Evolutionary conservation across 2,329 filamentous ascomycete genomes (phyloP), one percentile per base, ranked within the genome.

Genomic region (Penicillium sp.): DNA sequence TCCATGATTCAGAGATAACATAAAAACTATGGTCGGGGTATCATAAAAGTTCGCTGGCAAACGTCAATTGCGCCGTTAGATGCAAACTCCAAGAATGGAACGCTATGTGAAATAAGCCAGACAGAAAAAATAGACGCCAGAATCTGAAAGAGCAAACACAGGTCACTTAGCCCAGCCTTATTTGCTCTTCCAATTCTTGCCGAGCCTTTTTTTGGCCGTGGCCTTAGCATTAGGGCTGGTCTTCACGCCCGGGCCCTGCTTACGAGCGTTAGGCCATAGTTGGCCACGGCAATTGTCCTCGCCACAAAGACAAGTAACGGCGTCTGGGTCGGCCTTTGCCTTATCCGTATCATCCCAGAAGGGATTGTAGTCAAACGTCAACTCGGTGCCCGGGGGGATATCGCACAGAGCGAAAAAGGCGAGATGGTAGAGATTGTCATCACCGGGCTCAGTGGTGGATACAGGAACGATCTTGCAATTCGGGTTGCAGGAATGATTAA

Each of bases 311-410:
- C 78, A 80, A 37, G 66, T 69, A 8, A 76, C 70, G 0, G 75
- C 71, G 22, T 67, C 68, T 0, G 77, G 72, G 7, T 77, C 74
- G 6, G 68, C 49, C 3, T 64, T 66, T 37, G 53, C 62, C 1
- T 51, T 58, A 8, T 50, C 62, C 1, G 51, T 58, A 8, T 50
- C 59, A 25, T 68, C 65, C 53, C 64, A 67, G 15, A 55, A 53
- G 0, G 75, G 75, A 12, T 77, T 74, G 54, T 81, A 81, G 44
- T 80, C 77, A 25, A 81, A 80, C 0, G 77, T 79, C 0, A 81
- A 57, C 50, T 81, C 79, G 0, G 69, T 76, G 1, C 68, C 68
- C 0, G 73, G 67, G 0, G 69, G 66, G 15, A 81, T 79, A 14
- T 77, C 71, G 2, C 68, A 67, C 1, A 75, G 58, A 0, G 79